phyloP scores from a whole-genome alignment of 768 basidiomycete genomes.

The Leucocoprinus leucothites region DNA sequence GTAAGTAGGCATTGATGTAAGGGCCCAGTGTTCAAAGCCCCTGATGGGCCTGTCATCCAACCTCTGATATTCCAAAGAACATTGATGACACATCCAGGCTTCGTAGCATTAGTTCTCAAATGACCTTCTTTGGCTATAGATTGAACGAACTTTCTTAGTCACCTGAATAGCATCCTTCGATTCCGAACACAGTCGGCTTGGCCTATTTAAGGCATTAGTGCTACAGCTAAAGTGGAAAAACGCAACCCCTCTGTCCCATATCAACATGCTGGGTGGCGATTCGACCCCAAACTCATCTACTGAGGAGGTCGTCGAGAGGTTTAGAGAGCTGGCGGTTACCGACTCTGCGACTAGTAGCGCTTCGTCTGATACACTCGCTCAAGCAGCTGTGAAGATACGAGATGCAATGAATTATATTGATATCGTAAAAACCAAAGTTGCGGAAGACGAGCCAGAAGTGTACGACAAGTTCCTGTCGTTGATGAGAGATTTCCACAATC shows the following conservation, averaged over 20 bases:
- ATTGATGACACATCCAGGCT: neutral
- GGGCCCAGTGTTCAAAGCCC: too few species aligned
- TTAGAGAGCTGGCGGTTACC: neutral
- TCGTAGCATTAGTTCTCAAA: neutral
- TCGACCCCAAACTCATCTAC: neutral
- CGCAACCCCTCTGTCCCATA: neutral
- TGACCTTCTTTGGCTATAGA: neutral
- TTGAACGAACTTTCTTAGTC: neutral
- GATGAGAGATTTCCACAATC: constrained; percentile 82
- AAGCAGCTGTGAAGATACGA: neutral
- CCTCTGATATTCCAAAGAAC: neutral
- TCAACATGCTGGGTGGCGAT: neutral
- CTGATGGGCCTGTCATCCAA: too few species aligned
- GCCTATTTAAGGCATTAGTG: neutral
- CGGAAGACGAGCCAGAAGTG: constrained; percentile 58
- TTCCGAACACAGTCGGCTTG: neutral
- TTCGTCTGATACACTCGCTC: neutral
- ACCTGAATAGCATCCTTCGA: neutral
- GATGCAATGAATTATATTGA: constrained; percentile 70
- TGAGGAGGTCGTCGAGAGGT: neutral
- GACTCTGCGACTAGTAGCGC: neutral
- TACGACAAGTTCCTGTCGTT: constrained; percentile 70
- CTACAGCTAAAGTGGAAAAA: neutral
- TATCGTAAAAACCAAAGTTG: constrained; percentile 64
- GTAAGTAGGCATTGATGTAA: too few species aligned